Evolutionary conservation across 2,329 filamentous ascomycete species (phyloP), one percentile per base, ranked within the genome.

Genomic region (Alternaria incomplexa): DNA sequence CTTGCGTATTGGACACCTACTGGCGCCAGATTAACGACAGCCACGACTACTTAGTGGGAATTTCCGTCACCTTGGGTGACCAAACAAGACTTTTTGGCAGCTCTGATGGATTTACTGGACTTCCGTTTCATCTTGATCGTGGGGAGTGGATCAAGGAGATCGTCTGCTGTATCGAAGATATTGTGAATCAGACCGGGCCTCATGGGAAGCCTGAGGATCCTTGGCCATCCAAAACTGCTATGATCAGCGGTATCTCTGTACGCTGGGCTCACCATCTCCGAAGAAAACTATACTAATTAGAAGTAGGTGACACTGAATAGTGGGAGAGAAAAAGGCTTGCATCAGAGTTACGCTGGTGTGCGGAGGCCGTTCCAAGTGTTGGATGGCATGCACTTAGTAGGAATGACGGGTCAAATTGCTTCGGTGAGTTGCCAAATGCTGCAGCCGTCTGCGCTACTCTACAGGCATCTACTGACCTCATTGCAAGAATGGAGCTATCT

Each of bases 1-100:
- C 58, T n/a, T 65, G 56, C 25, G 56, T 65, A n/a, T 56, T 72
- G 9, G 63, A 71, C n/a, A 65, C 63, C 5, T 64, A 65, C 30
- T 69, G 68, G 70, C 60, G n/a, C 1, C 22, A 59, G 1, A 48
- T 50, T 8, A 10, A 45, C 52, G 8, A 45, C 9, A 10, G 3
- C 17, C 17, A 22, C 13, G 36, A 40, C 5, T 51, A 30, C 47
- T 46, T 72, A 25, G 58, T 66, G 10, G 66, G 70, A 9, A 50
- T 70, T 11, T 61, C 61, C 3, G 50, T 68, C 8, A 56, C 32
- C 8, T 60, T 69, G 43, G 60, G 62, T n/a, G 28, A 40, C 7
- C 52, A 55, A 6, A 15, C 22, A 20, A 53, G 67, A 17, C 22
- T 67, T 9, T 66, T 71, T 56, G 69, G 67, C 13, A 62, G 44